Evolutionary conservation across 208 protist genomes (phyloP).

Genomic region (Crithidia thermophila): DNA sequence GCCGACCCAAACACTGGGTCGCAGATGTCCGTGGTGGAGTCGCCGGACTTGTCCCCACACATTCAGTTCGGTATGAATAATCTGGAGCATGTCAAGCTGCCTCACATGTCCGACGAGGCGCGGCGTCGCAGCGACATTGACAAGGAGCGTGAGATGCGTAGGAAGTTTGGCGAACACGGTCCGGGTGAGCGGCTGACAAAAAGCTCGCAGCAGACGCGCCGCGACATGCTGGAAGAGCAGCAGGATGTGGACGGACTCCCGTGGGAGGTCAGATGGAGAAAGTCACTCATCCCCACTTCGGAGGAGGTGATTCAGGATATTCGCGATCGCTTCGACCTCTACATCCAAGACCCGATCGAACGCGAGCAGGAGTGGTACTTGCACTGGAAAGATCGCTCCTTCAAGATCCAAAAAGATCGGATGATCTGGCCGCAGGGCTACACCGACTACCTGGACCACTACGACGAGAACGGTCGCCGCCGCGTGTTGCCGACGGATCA

Average conservation of each 20-base stretch:
- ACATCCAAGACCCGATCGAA: constrained; percentile 89
- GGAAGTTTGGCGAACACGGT: constrained; percentile 70
- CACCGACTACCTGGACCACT: constrained; percentile 92
- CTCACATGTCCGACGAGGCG: constrained; percentile 53
- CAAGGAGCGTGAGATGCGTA: constrained; percentile 78
- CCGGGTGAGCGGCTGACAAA: constrained; percentile 82
- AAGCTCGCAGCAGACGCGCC: constrained; percentile 67
- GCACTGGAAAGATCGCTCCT: constrained; percentile 89
- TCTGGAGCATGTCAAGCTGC: constrained; percentile 75
- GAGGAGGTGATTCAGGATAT: constrained; percentile 91
- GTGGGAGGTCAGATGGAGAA: constrained; percentile 89
- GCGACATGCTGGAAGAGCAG: constrained; percentile 87
- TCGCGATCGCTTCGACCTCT: constrained; percentile 89
- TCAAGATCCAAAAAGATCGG: constrained; percentile 89
- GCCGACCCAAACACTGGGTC: constrained; percentile 71
- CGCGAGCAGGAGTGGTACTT: constrained; percentile 91
- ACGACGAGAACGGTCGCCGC: constrained; percentile 84
- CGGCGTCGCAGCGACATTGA: constrained; percentile 75
- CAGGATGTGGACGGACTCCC: constrained; percentile 90
- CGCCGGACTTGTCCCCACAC: constrained; percentile 77
- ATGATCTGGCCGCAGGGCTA: constrained; percentile 93
- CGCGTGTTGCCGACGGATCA: constrained; percentile 85
- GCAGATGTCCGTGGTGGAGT: constrained; percentile 80
- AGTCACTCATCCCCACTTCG: constrained; percentile 83
- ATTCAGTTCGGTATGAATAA: constrained; percentile 79